Conservation (phyloP, 2,329 filamentous ascomycete species). For the Macrophomina tecta region DNA sequence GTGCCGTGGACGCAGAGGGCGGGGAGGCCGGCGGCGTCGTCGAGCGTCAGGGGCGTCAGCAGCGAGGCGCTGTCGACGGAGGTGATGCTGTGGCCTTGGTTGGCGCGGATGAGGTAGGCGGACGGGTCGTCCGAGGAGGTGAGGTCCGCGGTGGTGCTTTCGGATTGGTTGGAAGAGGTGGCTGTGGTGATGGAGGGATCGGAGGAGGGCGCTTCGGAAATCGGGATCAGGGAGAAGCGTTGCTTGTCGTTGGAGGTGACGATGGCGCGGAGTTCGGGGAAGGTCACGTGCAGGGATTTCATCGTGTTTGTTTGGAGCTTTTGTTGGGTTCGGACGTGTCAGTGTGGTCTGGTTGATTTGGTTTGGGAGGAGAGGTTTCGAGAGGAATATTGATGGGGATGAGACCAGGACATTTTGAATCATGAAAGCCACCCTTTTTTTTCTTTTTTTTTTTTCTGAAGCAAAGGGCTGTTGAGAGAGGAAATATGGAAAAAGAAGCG, state of each 20-base stretch:
- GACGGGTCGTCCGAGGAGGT: conserved; percentile 55
- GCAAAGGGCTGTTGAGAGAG: too few species aligned
- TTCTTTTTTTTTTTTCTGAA: too few species aligned
- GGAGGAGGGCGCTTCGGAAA: conserved; percentile 35
- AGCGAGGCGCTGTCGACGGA: conserved; percentile 70
- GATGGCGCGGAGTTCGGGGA: conserved; percentile 72
- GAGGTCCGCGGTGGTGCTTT: not conserved
- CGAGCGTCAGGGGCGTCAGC: conserved; percentile 66
- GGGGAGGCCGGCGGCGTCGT: conserved; percentile 67
- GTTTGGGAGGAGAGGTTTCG: not conserved
- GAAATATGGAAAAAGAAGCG: too few species aligned
- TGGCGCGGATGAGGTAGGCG: conserved; percentile 88
- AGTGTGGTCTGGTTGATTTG: not conserved
- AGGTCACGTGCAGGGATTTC: conserved; percentile 72
- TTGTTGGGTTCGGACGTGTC: conserved; percentile 1
- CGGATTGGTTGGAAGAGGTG: not conserved
- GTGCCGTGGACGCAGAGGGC: conserved; percentile 82
- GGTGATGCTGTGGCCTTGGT: conserved; percentile 90
- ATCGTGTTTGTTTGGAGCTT: conserved; percentile 66
- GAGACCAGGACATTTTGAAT: too few species aligned
- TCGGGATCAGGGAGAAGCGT: conserved; percentile 79
- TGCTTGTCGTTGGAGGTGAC: conserved; percentile 86
- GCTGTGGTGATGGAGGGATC: conserved; percentile 14
- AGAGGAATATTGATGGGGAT: too few species aligned
- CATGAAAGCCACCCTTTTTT: too few species aligned